Percentiles rank a stretch among this genome's conserved stretches.
These are phyloP conservation scores for Musa beccarii DNA, from an alignment of 176 grass and related monocot genomes.

Conservation along the genomic window DNA sequence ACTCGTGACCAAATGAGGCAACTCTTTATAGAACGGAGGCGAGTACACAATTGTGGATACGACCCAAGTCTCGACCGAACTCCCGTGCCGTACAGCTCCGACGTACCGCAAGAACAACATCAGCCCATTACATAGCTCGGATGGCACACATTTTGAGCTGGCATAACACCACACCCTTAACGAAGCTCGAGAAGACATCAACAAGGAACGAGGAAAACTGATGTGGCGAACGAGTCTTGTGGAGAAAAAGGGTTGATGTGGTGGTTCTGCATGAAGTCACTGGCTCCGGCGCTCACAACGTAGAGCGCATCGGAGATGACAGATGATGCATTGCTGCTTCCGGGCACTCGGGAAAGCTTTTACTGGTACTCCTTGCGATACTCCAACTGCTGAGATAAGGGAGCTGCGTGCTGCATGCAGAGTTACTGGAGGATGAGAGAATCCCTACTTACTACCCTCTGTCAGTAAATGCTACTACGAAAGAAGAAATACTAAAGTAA, in stretches of 20 bases:
- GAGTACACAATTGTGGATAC: no score
- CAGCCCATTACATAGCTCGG: neutral
- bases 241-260: constrained; percentile 62
- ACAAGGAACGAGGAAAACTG: constrained; percentile 43
- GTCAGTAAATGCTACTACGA: no score
- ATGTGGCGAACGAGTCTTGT: constrained; percentile 27
- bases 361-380: constrained; percentile 63
- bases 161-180: constrained; percentile 22
- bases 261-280: constrained; percentile 84
- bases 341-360: constrained; percentile 44
- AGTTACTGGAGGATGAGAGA: neutral
- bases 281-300: constrained; percentile 50
- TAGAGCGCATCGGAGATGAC: constrained; percentile 54
- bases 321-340: constrained; percentile 19
- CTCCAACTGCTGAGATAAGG: constrained; percentile 53
- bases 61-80: no score
- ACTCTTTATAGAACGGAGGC: no score
- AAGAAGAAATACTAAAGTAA: constrained; percentile 13
- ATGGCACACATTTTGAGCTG: no score
- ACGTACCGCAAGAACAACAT: neutral
- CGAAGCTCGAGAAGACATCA: constrained; percentile 34
- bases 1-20: no score
- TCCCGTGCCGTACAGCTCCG: constrained; percentile 31
- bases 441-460: neutral
- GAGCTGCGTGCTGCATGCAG: constrained; percentile 43